These are phyloP conservation scores for Aphanocladium album DNA, from an alignment of 2,329 filamentous ascomycete genomes.

Conservation along the genomic window DNA sequence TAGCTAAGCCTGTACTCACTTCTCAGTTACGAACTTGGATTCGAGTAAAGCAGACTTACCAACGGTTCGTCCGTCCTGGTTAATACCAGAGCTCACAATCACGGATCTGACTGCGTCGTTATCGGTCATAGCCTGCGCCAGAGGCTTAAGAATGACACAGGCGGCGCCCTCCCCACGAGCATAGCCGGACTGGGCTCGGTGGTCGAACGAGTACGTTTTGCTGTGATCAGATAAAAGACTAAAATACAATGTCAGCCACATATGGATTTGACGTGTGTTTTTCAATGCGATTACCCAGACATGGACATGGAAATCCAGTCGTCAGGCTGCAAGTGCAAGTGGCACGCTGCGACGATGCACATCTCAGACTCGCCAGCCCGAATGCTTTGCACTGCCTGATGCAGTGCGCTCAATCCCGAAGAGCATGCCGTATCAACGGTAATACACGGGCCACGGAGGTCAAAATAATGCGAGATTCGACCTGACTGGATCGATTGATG, in stretches of 20 bases:
- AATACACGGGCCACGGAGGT: slow-evolving; percentile 31
- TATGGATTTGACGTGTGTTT: too few relatives aligned
- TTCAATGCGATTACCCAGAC: neutral
- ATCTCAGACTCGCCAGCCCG: slow-evolving; percentile 24
- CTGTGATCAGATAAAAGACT: slow-evolving; percentile 1
- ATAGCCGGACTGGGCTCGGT: slow-evolving; percentile 34
- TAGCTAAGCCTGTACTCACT: too few relatives aligned
- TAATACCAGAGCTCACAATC: slow-evolving; percentile 29
- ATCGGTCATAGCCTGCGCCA: slow-evolving; percentile 38
- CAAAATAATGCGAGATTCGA: slow-evolving; percentile 31
- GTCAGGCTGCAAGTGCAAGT: too few relatives aligned
- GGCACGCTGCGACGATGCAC: slow-evolving; percentile 20
- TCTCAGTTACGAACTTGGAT: too few relatives aligned
- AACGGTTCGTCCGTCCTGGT: slow-evolving; percentile 37
- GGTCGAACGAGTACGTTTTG: slow-evolving; percentile 28
- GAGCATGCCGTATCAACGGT: slow-evolving; percentile 37
- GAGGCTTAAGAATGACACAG: slow-evolving; percentile 38
- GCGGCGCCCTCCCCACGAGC: slow-evolving; percentile 43
- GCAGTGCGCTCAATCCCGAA: slow-evolving; percentile 28
- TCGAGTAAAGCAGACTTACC: too few relatives aligned
- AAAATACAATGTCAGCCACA: too few relatives aligned
- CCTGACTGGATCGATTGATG: slow-evolving; percentile 26
- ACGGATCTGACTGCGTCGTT: slow-evolving; percentile 26
- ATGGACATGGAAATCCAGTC: slow-evolving; percentile 19
- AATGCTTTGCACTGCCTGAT: slow-evolving; percentile 29